Conservation (phyloP, 148 eudicot genomes). For the Gaultheria prostrata region DNA sequence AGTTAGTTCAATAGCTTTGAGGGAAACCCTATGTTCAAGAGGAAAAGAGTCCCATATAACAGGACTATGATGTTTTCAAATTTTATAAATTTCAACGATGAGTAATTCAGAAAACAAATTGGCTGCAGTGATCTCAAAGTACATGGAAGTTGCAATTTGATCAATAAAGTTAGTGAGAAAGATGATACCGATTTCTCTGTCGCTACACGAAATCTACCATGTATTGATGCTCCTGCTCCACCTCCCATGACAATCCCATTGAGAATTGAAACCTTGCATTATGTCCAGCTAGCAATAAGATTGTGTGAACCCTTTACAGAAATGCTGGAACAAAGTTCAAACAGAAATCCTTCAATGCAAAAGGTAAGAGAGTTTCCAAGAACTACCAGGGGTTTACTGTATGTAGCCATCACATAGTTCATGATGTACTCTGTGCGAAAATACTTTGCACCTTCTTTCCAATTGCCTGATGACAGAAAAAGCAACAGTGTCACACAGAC, state of each 20-base stretch:
- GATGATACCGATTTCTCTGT: slow-evolving; percentile 83
- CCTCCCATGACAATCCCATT: slow-evolving; percentile 98
- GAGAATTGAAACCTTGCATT: slow-evolving; percentile 79
- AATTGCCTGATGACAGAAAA: slow-evolving; percentile 48
- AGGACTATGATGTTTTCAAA: neutral
- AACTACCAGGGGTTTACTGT: slow-evolving; percentile 77
- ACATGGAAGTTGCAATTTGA: neutral
- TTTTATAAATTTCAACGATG: neutral
- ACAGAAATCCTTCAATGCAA: neutral
- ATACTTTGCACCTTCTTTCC: slow-evolving; percentile 67
- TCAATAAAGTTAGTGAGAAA: neutral
- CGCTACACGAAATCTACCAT: slow-evolving; percentile 90
- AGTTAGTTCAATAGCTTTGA: neutral
- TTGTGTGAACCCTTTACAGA: neutral
- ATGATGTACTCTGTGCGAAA: slow-evolving; percentile 60
- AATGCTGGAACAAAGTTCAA: neutral
- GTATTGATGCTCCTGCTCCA: slow-evolving; percentile 86
- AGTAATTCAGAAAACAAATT: neutral
- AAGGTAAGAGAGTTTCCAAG: neutral
- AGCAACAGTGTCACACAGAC: neutral
- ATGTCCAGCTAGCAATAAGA: slow-evolving; percentile 9
- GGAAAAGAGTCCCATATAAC: neutral
- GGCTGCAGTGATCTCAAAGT: slow-evolving; percentile 3
- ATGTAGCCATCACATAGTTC: slow-evolving; percentile 82
- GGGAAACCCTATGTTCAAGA: neutral